A percentile compares a stretch with the other conserved stretches of the same genome.
These are phyloP conservation scores for Microsporum ferrugineum DNA, from an alignment of 2,329 filamentous ascomycete species.

Conservation along the genomic window DNA sequence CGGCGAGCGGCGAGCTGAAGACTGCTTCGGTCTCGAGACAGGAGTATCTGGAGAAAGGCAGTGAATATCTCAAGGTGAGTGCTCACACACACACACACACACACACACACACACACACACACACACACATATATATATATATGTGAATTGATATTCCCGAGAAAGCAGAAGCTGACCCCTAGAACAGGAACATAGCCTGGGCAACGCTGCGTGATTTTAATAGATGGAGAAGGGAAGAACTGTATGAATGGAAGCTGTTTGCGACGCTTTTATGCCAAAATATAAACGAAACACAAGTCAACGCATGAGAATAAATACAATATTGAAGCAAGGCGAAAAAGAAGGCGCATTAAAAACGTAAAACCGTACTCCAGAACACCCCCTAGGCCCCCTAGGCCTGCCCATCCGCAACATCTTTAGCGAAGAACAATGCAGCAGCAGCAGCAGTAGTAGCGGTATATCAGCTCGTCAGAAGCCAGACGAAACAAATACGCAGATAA, in stretches of 20 bases:
- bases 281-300: background rate
- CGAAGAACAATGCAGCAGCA: background rate
- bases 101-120: background rate
- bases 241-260: background rate
- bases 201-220: background rate
- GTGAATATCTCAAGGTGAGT: constrained; percentile 77
- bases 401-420: background rate
- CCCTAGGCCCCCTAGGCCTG: background rate
- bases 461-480: background rate
- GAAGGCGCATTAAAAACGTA: background rate
- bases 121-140: too few relatives aligned
- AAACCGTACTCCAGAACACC: background rate
- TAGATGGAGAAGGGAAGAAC: background rate
- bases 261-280: background rate
- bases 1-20: constrained; percentile 46
- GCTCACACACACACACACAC: background rate
- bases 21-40: constrained; percentile 59
- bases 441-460: background rate
- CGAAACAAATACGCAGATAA: background rate
- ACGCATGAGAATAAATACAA: background rate
- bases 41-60: constrained; percentile 85
- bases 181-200: background rate
- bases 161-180: background rate
- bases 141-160: too few relatives aligned
- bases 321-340: background rate